phyloP scores from a whole-genome alignment of 192 early-diverging fungal species.

The Podila verticillata region DNA sequence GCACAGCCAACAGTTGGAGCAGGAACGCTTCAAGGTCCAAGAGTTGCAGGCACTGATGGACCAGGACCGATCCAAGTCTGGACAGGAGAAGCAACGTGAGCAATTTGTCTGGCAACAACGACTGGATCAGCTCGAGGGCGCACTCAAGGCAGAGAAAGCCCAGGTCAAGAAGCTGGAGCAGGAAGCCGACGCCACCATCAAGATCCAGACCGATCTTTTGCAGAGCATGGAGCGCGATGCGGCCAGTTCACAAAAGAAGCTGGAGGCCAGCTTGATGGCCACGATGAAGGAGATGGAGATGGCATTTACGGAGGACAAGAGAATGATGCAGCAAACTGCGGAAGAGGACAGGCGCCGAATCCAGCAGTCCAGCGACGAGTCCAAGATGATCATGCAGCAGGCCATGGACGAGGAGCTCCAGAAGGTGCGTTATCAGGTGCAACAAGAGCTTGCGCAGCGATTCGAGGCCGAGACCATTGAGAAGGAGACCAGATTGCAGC shows the following conservation, averaged over 20 bases:
- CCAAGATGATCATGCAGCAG: background rate
- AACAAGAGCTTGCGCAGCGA: slow-evolving; percentile 13
- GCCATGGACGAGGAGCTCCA: background rate
- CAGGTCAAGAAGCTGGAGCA: slow-evolving; percentile 45
- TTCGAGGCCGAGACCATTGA: slow-evolving; percentile 17
- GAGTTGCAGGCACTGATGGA: slow-evolving; percentile 21
- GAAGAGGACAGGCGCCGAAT: background rate
- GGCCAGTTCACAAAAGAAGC: slow-evolving; percentile 24
- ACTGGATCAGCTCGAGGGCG: slow-evolving; percentile 35
- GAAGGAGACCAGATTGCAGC: slow-evolving; percentile 31
- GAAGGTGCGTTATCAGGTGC: slow-evolving; percentile 3
- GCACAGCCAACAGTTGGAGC: slow-evolving; percentile 9
- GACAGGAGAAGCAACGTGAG: slow-evolving; percentile 26
- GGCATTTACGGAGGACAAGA: slow-evolving; percentile 37
- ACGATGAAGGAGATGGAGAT: slow-evolving; percentile 43
- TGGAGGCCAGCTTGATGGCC: slow-evolving; percentile 16
- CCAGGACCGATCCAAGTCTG: slow-evolving; percentile 17
- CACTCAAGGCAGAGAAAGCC: slow-evolving; percentile 39
- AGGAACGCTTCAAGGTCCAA: slow-evolving; percentile 9
- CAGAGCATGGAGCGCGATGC: slow-evolving; percentile 53
- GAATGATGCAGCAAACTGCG: background rate
- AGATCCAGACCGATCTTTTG: slow-evolving; percentile 44
- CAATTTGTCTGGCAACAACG: slow-evolving; percentile 35
- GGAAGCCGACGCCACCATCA: slow-evolving; percentile 48
- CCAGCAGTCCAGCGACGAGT: slow-evolving; percentile 6